These are phyloP conservation scores for Gloeostereum incarnatum DNA, from an alignment of 768 basidiomycete genomes.

Conservation along the genomic window DNA sequence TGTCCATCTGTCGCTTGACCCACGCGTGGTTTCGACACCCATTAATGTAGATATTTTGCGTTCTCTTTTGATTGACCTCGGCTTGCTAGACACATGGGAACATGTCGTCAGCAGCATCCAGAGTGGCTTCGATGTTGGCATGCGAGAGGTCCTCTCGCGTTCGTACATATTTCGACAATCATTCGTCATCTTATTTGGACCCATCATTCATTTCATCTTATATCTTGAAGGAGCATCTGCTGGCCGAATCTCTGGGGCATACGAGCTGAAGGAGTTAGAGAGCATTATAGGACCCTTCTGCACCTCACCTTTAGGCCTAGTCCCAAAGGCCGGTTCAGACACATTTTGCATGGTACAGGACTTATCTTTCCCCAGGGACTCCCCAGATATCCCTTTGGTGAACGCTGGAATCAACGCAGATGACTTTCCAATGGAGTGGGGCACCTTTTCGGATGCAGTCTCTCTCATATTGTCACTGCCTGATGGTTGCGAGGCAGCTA, in stretches of 20 bases:
- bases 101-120: conserved; percentile 21
- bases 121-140: conserved; percentile 26
- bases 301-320: conserved; percentile 27
- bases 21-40: conserved; percentile 21
- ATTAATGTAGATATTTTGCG: conserved; percentile 13
- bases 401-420: conserved; percentile 20
- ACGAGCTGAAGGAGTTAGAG: conserved; percentile 16
- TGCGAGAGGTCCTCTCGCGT: conserved; percentile 6
- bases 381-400: conserved; percentile 15
- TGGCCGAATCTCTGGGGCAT: conserved; percentile 21
- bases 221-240: conserved; percentile 19
- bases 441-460: conserved; percentile 19
- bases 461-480: conserved; percentile 20
- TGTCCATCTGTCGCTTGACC: conserved; percentile 18
- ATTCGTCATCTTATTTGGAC: conserved; percentile 18
- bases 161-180: conserved; percentile 23
- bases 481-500: conserved; percentile 20
- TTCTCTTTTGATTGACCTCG: conserved; percentile 7
- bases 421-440: conserved; percentile 25
- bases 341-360: conserved; percentile 23
- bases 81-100: conserved; percentile 12
- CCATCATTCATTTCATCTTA: conserved; percentile 20
- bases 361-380: conserved; percentile 18
- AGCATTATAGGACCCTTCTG: conserved; percentile 28
- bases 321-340: conserved; percentile 20